These are phyloP conservation scores for Russula sp. DNA, from an alignment of 768 basidiomycete species.

Conservation along the genomic window DNA sequence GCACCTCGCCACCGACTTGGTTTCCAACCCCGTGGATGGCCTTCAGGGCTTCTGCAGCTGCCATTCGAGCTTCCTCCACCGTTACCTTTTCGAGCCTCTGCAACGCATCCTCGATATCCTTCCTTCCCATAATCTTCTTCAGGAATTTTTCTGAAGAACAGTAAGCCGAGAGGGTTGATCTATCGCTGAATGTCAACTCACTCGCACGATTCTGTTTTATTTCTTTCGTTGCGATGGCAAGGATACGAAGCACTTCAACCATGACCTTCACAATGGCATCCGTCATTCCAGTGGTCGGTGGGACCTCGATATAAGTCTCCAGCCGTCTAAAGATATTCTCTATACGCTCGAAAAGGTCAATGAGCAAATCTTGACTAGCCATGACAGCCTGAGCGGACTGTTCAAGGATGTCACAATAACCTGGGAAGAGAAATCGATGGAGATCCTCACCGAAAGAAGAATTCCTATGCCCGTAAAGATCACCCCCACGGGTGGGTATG, in stretches of 20 bases:
- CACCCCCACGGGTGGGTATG: not conserved
- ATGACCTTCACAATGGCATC: not conserved
- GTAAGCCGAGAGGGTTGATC: not conserved
- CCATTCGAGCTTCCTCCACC: conserved; percentile 1
- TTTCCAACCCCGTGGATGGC: not conserved
- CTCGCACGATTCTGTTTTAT: not conserved
- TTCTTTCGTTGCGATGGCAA: not conserved
- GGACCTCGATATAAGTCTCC: not conserved
- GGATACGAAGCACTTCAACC: not conserved
- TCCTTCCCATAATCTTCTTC: not conserved
- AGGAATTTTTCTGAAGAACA: not conserved
- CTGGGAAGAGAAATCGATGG: not conserved
- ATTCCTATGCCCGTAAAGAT: not conserved
- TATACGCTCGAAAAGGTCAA: conserved; percentile 2
- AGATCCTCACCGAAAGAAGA: not conserved
- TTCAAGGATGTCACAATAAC: not conserved
- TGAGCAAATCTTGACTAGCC: not conserved
- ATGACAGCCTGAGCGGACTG: not conserved
- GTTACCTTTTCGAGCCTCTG: conserved; percentile 6
- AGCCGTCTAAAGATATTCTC: not conserved
- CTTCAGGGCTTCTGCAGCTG: not conserved
- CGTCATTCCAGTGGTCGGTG: not conserved
- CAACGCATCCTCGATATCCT: not conserved
- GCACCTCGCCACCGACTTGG: not conserved
- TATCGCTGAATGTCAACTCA: not conserved